Evolutionary conservation across 192 early-diverging fungal genomes (phyloP).

Genomic region (Umbelopsis sp.): DNA sequence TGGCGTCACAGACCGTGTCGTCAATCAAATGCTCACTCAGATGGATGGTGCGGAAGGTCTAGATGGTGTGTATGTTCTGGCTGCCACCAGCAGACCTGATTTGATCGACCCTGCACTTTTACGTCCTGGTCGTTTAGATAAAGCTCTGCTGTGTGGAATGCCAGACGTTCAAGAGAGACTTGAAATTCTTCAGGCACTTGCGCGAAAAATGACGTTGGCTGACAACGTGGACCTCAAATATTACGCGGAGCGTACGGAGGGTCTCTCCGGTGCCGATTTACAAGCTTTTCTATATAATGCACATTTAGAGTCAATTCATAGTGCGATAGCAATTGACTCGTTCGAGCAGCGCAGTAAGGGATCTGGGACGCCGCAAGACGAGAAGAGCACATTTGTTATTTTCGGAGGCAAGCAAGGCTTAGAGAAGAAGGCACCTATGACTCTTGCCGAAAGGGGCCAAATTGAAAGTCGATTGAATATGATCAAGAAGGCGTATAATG

Average conservation of each 20-base stretch:
- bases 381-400: constrained; percentile 43
- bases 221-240: constrained; percentile 61
- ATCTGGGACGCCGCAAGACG: constrained; percentile 20
- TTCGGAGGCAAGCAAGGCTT: constrained; percentile 34
- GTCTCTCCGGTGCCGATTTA: constrained; percentile 91
- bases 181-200: constrained; percentile 80
- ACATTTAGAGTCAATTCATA: constrained; percentile 88
- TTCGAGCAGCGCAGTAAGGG: constrained; percentile 34
- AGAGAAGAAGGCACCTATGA: constrained; percentile 45
- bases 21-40: constrained; percentile 97
- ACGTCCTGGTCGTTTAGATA: constrained; percentile 83
- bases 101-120: constrained; percentile 83
- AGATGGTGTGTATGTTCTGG: constrained; percentile 95
- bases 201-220: constrained; percentile 70
- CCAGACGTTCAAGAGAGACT: constrained; percentile 72
- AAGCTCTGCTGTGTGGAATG: constrained; percentile 85
- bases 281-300: constrained; percentile 94
- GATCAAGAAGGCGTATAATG: constrained; percentile 10
- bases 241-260: constrained; percentile 68
- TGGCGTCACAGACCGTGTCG: constrained; percentile 97
- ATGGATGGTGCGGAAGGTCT: constrained; percentile 99
- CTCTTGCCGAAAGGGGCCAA: constrained; percentile 55
- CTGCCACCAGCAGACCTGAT: constrained; percentile 89
- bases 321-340: constrained; percentile 54
- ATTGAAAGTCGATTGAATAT: constrained; percentile 34